Conservation (phyloP, 179 eudicot species). For the Corrigiola litoralis region DNA sequence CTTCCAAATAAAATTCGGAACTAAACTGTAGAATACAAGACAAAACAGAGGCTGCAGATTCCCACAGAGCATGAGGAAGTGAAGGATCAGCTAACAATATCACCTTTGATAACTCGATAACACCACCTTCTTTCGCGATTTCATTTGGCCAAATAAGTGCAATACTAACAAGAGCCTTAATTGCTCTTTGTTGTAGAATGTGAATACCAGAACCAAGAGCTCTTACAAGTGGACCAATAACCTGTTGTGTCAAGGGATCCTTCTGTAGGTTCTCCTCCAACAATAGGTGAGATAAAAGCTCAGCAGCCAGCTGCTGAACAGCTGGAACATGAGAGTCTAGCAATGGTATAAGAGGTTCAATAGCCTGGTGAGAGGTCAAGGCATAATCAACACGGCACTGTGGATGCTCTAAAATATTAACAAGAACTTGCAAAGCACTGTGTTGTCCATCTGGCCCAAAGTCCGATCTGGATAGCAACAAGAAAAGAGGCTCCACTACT, state of each 20-base stretch:
- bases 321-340: slow-evolving; percentile 74
- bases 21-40: slow-evolving; percentile 89
- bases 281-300: slow-evolving; percentile 89
- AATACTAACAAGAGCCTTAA: slow-evolving; percentile 78
- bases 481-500: slow-evolving; percentile 81
- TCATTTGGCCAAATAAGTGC: slow-evolving; percentile 87
- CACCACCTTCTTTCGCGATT: slow-evolving; percentile 96
- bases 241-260: slow-evolving; percentile 69
- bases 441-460: slow-evolving; percentile 97
- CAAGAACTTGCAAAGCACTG: slow-evolving; percentile 91
- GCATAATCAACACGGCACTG: slow-evolving; percentile 69
- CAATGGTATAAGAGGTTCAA: slow-evolving; percentile 80
- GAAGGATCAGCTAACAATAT: slow-evolving; percentile 77
- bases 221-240: slow-evolving; percentile 81
- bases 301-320: slow-evolving; percentile 90
- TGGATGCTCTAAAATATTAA: slow-evolving; percentile 83
- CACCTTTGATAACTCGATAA: slow-evolving; percentile 77
- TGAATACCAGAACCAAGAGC: slow-evolving; percentile 79
- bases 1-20: slow-evolving; percentile 92
- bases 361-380: slow-evolving; percentile 74
- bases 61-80: slow-evolving; percentile 94
- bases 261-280: slow-evolving; percentile 81
- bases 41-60: slow-evolving; percentile 85
- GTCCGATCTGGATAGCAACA: slow-evolving; percentile 67
- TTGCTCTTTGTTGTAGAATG: slow-evolving; percentile 84